Percentiles rank a stretch among this genome's conserved stretches.
Evolutionary conservation across 345 rosid species (phyloP).

Genomic region (Salix suchowensis): DNA sequence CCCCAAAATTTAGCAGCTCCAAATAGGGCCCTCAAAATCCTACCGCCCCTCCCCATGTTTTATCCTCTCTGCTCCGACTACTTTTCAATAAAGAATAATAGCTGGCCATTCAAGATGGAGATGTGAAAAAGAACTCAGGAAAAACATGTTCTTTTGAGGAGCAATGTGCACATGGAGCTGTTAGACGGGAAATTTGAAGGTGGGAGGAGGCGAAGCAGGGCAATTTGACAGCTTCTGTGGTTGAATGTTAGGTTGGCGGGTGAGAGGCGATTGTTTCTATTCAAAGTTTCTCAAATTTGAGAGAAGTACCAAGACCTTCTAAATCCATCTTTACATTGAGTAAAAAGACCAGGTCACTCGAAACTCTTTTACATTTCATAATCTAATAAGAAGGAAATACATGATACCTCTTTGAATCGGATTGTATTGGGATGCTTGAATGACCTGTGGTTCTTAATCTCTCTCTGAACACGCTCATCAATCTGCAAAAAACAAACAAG

Average conservation of each 20-base stretch:
- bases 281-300: no score
- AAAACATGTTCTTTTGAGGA: constrained; percentile 42
- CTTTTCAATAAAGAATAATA: constrained; percentile 30
- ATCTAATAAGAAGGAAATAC: no score
- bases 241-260: constrained; percentile 47
- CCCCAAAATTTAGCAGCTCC: constrained; percentile 24
- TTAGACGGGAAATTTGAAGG: constrained; percentile 20
- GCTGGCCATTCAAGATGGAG: constrained; percentile 31
- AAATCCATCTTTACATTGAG: no score
- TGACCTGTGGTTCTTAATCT: no score
- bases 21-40: background rate
- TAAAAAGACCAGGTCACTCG: no score
- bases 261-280: constrained; percentile 19
- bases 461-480: no score
- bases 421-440: no score
- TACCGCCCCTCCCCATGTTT: constrained; percentile 36
- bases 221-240: constrained; percentile 26
- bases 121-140: constrained; percentile 26
- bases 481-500: no score
- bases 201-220: constrained; percentile 19
- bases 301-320: no score
- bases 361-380: no score
- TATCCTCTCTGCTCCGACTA: constrained; percentile 35
- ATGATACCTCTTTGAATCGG: no score
- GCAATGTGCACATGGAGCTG: constrained; percentile 30